phyloP scores from a whole-genome alignment of 208 protist genomes.

The Trypanosoma melophagium region DNA sequence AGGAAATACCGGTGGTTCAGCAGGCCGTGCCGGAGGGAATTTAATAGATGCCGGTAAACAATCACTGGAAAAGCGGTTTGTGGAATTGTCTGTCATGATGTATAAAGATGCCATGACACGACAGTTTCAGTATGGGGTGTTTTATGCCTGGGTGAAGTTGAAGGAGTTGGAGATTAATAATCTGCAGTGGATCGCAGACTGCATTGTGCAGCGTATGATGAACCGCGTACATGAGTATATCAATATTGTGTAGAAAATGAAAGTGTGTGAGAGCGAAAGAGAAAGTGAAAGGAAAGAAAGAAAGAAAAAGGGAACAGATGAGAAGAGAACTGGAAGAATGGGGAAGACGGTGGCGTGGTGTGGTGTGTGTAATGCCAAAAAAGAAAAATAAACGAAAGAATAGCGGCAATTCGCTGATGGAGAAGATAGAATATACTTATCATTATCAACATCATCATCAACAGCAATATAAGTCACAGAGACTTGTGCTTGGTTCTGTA shows the following conservation, averaged over 20 bases:
- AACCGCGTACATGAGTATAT: conserved; percentile 88
- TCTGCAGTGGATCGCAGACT: conserved; percentile 92
- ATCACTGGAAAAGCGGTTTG: conserved; percentile 87
- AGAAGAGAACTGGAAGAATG: no score
- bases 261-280: conserved; percentile 5
- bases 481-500: no score
- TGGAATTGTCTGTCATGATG: conserved; percentile 78
- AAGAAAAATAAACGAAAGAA: no score
- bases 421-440: no score
- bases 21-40: not conserved
- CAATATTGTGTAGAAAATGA: conserved; percentile 37
- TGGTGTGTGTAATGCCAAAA: not conserved
- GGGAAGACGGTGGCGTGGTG: not conserved
- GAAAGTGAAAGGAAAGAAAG: conserved; percentile 5
- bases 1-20: conserved; percentile 3
- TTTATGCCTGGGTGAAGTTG: conserved; percentile 93
- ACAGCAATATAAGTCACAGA: no score
- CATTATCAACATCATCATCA: no score
- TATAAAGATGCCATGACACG: conserved; percentile 86
- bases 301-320: not conserved
- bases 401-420: no score
- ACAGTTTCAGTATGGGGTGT: conserved; percentile 92
- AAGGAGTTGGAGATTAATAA: conserved; percentile 93
- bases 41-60: conserved; percentile 31
- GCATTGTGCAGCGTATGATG: conserved; percentile 90